Conservation (phyloP, 257 asterid genomes). For the Forsythia viridissima region DNA sequence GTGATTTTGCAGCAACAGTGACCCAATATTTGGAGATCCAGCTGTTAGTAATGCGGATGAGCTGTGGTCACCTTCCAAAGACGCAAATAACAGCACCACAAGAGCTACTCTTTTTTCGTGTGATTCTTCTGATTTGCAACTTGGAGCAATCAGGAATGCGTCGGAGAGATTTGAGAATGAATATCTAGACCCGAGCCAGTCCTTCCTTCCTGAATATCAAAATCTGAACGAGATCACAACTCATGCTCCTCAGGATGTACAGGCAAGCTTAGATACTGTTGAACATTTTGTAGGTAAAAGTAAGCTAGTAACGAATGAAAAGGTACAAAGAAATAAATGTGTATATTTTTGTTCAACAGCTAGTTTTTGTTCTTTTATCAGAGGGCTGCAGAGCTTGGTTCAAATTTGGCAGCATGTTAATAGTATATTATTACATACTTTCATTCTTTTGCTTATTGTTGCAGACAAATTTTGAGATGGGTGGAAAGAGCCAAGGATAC, state of each 20-base stretch:
- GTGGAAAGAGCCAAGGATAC: conserved; percentile 22
- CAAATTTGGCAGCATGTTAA: neutral
- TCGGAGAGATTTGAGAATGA: conserved; percentile 41
- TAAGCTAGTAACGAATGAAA: conserved; percentile 45
- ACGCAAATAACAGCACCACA: conserved; percentile 48
- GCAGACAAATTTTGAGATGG: conserved; percentile 29
- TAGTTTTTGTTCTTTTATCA: neutral
- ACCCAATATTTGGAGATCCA: conserved; percentile 63
- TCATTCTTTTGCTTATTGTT: conserved; percentile 11
- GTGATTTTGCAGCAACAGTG: conserved; percentile 80
- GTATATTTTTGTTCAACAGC: conserved; percentile 16
- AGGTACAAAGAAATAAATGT: conserved; percentile 47
- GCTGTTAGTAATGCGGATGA: conserved; percentile 57
- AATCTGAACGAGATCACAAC: conserved; percentile 41
- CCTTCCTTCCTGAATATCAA: conserved; percentile 41
- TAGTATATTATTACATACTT: neutral
- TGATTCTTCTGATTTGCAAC: conserved; percentile 55
- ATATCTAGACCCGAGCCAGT: conserved; percentile 49
- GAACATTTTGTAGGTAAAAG: conserved; percentile 53
- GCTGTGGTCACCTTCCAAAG: conserved; percentile 81
- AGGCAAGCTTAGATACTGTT: conserved; percentile 54
- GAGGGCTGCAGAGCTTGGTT: neutral
- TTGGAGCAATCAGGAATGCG: conserved; percentile 41
- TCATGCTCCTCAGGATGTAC: conserved; percentile 41
- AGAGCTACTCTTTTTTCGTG: conserved; percentile 46